Evolutionary conservation across 2,329 filamentous ascomycete genomes (phyloP).

Genomic region (Aureobasidium subglaciale): DNA sequence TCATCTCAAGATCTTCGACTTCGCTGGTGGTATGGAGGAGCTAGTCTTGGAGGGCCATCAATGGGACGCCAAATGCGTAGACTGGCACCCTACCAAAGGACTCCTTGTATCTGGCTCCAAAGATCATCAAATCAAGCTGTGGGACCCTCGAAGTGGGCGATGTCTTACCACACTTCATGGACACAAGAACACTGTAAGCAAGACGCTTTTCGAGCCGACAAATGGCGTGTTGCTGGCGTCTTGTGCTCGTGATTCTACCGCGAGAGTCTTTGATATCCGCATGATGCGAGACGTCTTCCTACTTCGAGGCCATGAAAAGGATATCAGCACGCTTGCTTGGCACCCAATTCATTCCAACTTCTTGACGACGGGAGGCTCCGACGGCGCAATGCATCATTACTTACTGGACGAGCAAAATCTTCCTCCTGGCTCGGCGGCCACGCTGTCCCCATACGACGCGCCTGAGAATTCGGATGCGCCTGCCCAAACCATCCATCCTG

Average conservation of each 20-base stretch:
- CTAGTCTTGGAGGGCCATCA: conserved; percentile 84
- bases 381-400: conserved; percentile 87
- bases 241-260: conserved; percentile 86
- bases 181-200: conserved; percentile 95
- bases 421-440: conserved; percentile 62
- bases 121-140: conserved; percentile 93
- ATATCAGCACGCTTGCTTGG: conserved; percentile 87
- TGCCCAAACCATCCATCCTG: conserved; percentile 85
- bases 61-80: conserved; percentile 94
- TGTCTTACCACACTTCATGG: conserved; percentile 91
- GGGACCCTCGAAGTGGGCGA: conserved; percentile 88
- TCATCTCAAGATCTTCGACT: conserved; percentile 91
- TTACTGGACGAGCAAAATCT: conserved; percentile 92
- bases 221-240: conserved; percentile 82
- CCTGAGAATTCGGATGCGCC: conserved; percentile 72
- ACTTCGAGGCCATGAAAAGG: conserved; percentile 90
- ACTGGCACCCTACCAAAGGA: conserved; percentile 96
- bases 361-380: conserved; percentile 81
- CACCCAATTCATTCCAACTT: conserved; percentile 87
- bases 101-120: conserved; percentile 93
- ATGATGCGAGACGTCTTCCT: conserved; percentile 98
- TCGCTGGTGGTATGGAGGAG: conserved; percentile 77
- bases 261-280: conserved; percentile 85
- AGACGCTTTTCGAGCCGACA: conserved; percentile 81
- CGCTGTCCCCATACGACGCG: conserved; percentile 76